Conservation (phyloP, 1,139 yeast genomes). For the Kodamaea anthophila region DNA sequence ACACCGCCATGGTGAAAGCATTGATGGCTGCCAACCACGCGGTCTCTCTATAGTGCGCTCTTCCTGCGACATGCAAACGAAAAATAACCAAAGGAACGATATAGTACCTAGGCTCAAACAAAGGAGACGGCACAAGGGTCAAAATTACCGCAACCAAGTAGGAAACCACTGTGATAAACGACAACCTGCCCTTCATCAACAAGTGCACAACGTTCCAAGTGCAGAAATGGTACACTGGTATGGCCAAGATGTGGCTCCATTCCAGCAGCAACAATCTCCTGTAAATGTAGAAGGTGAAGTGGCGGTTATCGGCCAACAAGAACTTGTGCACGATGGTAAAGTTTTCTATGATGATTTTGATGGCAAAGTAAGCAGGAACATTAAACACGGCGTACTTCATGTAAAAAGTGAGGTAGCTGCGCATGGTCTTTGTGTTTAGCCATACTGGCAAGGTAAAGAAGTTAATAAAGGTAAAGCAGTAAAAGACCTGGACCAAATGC, state of each 20-base stretch:
- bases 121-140: constrained; percentile 80
- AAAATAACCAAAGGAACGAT: constrained; percentile 74
- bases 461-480: constrained; percentile 60
- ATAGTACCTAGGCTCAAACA: constrained; percentile 90
- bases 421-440: constrained; percentile 38
- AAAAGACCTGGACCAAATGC: constrained; percentile 77
- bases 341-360: constrained; percentile 46
- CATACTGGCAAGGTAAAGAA: constrained; percentile 67
- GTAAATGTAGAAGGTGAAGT: constrained; percentile 83
- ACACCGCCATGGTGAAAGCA: constrained; percentile 45
- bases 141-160: constrained; percentile 47
- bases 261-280: constrained; percentile 47
- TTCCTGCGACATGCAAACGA: constrained; percentile 59
- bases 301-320: constrained; percentile 89
- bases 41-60: no score
- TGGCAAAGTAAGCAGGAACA: constrained; percentile 18
- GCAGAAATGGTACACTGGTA: constrained; percentile 71
- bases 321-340: constrained; percentile 85
- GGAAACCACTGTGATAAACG: constrained; percentile 33
- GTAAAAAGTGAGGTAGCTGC: constrained; percentile 27
- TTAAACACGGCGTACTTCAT: constrained; percentile 16
- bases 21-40: constrained; percentile 57
- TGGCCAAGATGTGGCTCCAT: constrained; percentile 37
- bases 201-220: constrained; percentile 39
- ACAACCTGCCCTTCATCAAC: constrained; percentile 15